phyloP scores from a whole-genome alignment of 2,329 filamentous ascomycete species.

The Myriosclerotinia curreyana region DNA sequence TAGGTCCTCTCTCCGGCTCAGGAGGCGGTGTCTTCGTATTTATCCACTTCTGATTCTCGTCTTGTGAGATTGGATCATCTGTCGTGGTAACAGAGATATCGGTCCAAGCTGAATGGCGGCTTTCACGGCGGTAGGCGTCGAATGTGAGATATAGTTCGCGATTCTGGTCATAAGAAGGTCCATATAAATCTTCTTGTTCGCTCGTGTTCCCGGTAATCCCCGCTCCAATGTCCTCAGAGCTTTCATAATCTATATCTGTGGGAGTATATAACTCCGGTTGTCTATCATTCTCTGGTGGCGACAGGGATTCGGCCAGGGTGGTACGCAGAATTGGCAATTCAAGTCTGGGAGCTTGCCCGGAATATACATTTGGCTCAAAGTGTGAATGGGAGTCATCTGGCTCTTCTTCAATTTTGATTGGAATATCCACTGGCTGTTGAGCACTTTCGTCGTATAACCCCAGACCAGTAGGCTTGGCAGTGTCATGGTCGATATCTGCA shows the following conservation, averaged over 20 bases:
- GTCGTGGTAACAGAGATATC: constrained; percentile 35
- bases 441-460: constrained; percentile 8
- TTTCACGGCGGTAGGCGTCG: constrained; percentile 27
- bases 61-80: constrained; percentile 29
- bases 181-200: constrained; percentile 26
- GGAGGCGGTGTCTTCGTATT: constrained; percentile 24
- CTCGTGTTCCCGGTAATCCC: constrained; percentile 24
- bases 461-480: background rate
- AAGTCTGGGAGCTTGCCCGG: constrained; percentile 26
- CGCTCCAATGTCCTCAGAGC: constrained; percentile 32
- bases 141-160: constrained; percentile 26
- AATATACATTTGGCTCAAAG: background rate
- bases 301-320: constrained; percentile 31
- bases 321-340: constrained; percentile 33
- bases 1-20: constrained; percentile 41
- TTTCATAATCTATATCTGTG: constrained; percentile 39
- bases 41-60: constrained; percentile 23
- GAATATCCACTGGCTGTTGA: constrained; percentile 12
- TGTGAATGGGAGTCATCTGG: background rate
- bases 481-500: background rate
- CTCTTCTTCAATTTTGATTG: constrained; percentile 13
- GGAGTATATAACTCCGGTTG: constrained; percentile 33
- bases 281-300: constrained; percentile 26
- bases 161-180: constrained; percentile 27
- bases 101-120: constrained; percentile 36